Percentiles rank a stretch among this genome's conserved stretches.
These are phyloP conservation scores for Senecio squalidus DNA, from an alignment of 140 eudicot genomes.

Conservation along the genomic window DNA sequence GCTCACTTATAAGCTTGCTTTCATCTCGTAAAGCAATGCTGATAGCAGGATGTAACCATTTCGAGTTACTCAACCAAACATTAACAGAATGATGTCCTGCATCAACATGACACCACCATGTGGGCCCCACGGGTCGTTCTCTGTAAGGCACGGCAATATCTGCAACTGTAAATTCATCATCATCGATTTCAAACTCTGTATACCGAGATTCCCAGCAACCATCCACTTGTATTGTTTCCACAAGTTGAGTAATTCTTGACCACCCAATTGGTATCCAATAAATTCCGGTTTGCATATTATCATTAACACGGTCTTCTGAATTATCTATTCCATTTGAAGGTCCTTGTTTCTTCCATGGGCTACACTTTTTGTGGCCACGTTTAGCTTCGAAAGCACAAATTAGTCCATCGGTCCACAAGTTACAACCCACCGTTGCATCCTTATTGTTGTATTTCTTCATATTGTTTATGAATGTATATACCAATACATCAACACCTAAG, in stretches of 20 bases:
- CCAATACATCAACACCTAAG: conserved; percentile 11
- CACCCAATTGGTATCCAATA: conserved; percentile 78
- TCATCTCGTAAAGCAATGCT: conserved; percentile 68
- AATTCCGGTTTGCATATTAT: conserved; percentile 26
- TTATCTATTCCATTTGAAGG: conserved; percentile 19
- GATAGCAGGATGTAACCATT: conserved; percentile 85
- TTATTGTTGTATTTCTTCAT: conserved; percentile 37
- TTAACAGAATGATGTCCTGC: conserved; percentile 47
- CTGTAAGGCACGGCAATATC: conserved; percentile 72
- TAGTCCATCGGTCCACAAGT: conserved; percentile 70
- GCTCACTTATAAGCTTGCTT: conserved; percentile 73
- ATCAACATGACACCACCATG: conserved; percentile 89
- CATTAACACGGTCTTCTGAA: conserved; percentile 13
- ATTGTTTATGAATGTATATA: conserved; percentile 18
- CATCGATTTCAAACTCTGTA: conserved; percentile 37
- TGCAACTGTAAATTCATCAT: conserved; percentile 70
- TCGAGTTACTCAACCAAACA: conserved; percentile 61
- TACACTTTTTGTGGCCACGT: conserved; percentile 29
- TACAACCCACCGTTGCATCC: conserved; percentile 32
- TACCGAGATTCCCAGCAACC: conserved; percentile 48
- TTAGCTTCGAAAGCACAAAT: conserved; percentile 69
- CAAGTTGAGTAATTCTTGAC: conserved; percentile 66
- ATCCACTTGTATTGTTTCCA: conserved; percentile 45
- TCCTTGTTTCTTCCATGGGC: conserved; percentile 29
- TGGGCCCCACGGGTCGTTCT: conserved; percentile 73